Conservation (phyloP, 352 stramenopile species). For the Globisporangium lucens region DNA sequence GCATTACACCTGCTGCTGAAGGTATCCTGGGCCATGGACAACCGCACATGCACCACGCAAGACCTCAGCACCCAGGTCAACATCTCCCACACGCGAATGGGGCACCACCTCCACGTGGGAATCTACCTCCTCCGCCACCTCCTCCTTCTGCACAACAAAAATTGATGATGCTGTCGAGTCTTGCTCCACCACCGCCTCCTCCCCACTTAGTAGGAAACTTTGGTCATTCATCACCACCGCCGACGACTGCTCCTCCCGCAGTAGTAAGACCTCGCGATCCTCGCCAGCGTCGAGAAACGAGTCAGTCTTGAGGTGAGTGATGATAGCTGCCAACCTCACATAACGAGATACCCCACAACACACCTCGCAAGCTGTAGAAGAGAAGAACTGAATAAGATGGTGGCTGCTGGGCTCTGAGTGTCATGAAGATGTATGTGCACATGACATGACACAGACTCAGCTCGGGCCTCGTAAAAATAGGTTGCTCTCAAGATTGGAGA, state of each 20-base stretch:
- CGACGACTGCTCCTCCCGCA: background rate
- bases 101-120: background rate
- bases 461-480: background rate
- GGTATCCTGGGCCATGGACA: slow-evolving; percentile 10
- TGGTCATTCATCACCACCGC: background rate
- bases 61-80: background rate
- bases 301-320: slow-evolving; percentile 9
- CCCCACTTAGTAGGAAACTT: background rate
- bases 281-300: slow-evolving; percentile 15
- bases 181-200: background rate
- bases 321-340: background rate
- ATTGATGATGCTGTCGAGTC: background rate
- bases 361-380: background rate
- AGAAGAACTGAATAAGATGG: background rate
- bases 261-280: slow-evolving; percentile 17
- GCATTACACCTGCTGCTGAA: background rate
- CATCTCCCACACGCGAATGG: background rate
- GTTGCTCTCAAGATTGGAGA: background rate
- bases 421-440: background rate
- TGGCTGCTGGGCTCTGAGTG: background rate
- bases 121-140: background rate
- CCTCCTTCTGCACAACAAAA: slow-evolving; percentile 2
- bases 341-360: background rate
- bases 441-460: background rate
- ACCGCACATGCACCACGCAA: background rate